Base-by-base conservation (phyloP, 805 yeast genomes). In the Scheffersomyces ergatensis region DNA sequence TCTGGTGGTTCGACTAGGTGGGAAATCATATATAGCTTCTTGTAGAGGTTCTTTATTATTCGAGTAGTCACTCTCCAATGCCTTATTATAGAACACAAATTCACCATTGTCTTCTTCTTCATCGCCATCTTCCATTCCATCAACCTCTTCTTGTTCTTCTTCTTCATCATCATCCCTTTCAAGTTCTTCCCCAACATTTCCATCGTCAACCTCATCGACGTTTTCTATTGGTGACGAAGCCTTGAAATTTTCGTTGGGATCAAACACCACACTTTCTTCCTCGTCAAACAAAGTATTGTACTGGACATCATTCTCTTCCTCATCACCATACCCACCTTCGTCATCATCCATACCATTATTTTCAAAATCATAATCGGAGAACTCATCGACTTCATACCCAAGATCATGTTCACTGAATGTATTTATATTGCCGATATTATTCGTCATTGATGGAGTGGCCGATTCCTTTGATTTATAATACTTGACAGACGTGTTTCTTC, bases 401-500 rank as follows among this genome's bases (percentile, higher is more conserved):
- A 60, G 45, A 33, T 65, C 69, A 14, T 56, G 50, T 29, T 63
- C 55, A 36, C 48, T 53, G 38, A 60, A 61, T 11, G 52, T 55
- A 31, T 56, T 60, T 44, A 41, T 38, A 12, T 42, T 45, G 7
- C 33, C 20, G 20, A 32, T 25, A 32, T 39, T 40, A 23, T 34
- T 39, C n/a, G n/a, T n/a, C n/a, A n/a, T n/a, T 21, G 38, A 44
- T 12, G 39, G 27, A 2, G 37, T 23, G 11, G 21, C 31, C n/a
- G 39, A 34, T 9, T 32, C n/a, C 30, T 49, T 57, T 12, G 65
- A 60, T 42, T 70, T 70, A 41, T 70, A 70, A 44, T 70, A 70
- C 47, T 70, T 70, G 11, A 70, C 67, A 0, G 74, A 67, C 0
- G 73, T 68, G 42, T 70, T 70, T 40, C 74, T 51, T 9, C 76